Percentiles rank a stretch among this genome's conserved stretches.
Evolutionary conservation across 768 basidiomycete species (phyloP).

Genomic region (Amanita jacksonii): DNA sequence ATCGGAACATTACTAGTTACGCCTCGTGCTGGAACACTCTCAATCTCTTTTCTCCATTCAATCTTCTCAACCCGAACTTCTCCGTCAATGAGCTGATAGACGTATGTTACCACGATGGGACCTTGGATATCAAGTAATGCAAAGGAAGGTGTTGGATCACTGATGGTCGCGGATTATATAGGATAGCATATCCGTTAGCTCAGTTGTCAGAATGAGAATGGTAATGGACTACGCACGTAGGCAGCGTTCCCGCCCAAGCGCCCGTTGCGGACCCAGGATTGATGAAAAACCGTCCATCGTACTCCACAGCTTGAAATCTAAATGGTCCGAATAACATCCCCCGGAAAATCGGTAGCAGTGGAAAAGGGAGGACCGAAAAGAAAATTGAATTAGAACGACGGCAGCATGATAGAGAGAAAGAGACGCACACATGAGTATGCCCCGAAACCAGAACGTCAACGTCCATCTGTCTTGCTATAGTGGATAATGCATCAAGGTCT

Average conservation of each 20-base stretch:
- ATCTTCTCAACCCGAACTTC: slow-evolving; percentile 19
- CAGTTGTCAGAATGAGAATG: slow-evolving; percentile 8
- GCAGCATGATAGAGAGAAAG: neutral
- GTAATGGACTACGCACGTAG: slow-evolving; percentile 36
- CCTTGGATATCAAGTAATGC: slow-evolving; percentile 98
- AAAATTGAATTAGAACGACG: no score
- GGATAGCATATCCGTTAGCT: no score
- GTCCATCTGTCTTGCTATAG: slow-evolving; percentile 92
- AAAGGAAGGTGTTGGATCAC: slow-evolving; percentile 87
- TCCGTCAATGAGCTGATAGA: slow-evolving; percentile 90
- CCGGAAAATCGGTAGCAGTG: no score
- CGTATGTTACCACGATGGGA: slow-evolving; percentile 92
- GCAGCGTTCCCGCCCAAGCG: slow-evolving; percentile 78
- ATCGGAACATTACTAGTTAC: no score
- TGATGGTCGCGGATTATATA: no score
- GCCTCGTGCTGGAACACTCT: no score
- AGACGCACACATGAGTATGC: slow-evolving; percentile 82
- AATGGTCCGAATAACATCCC: no score
- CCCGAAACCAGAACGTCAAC: slow-evolving; percentile 93
- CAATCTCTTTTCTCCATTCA: slow-evolving; percentile 8
- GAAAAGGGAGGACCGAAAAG: no score
- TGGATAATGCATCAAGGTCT: slow-evolving; percentile 81
- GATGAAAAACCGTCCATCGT: slow-evolving; percentile 87
- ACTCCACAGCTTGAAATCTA: slow-evolving; percentile 92
- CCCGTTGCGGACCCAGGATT: slow-evolving; percentile 95